Evolutionary conservation across 2,329 filamentous ascomycete species (phyloP).

Genomic region (Lasiodiplodia theobromae): DNA sequence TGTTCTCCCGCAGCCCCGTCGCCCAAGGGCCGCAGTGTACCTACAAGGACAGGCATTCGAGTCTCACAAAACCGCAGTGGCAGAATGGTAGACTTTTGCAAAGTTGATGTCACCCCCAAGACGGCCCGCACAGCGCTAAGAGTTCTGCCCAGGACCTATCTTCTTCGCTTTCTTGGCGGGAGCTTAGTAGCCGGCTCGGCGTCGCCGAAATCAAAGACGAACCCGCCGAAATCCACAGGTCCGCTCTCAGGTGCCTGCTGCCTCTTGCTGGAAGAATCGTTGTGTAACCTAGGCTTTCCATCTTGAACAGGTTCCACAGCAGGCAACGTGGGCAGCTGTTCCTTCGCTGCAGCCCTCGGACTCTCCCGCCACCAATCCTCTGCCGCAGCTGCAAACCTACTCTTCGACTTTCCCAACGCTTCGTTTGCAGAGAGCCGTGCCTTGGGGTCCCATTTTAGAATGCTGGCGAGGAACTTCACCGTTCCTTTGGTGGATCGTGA

Average conservation of each 20-base stretch:
- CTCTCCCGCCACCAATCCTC: conserved; percentile 35
- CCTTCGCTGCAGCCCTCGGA: conserved; percentile 40
- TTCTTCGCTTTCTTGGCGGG: conserved; percentile 26
- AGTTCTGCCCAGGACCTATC: conserved; percentile 1
- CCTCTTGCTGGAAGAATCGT: conserved; percentile 14
- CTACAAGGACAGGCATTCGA: not conserved
- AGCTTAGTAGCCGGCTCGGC: conserved; percentile 26
- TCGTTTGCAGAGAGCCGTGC: conserved; percentile 37
- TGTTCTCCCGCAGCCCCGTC: not conserved
- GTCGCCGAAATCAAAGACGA: conserved; percentile 29
- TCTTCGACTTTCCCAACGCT: conserved; percentile 34
- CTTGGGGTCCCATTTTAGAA: conserved; percentile 37
- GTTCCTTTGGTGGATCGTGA: conserved; percentile 38
- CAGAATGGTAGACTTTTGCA: not conserved
- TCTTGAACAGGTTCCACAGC: conserved; percentile 39
- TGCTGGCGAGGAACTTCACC: conserved; percentile 34
- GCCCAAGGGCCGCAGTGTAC: not conserved
- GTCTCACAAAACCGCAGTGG: not conserved
- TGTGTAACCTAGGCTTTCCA: conserved; percentile 14
- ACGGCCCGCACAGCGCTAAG: not conserved
- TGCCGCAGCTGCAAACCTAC: conserved; percentile 30
- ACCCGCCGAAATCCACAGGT: conserved; percentile 18
- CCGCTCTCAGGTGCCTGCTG: not conserved
- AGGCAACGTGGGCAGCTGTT: conserved; percentile 44
- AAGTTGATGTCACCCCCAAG: conserved; percentile 1